Evolutionary conservation across 495 filamentous ascomycete species (phyloP).

Genomic region (Platismatia glauca): DNA sequence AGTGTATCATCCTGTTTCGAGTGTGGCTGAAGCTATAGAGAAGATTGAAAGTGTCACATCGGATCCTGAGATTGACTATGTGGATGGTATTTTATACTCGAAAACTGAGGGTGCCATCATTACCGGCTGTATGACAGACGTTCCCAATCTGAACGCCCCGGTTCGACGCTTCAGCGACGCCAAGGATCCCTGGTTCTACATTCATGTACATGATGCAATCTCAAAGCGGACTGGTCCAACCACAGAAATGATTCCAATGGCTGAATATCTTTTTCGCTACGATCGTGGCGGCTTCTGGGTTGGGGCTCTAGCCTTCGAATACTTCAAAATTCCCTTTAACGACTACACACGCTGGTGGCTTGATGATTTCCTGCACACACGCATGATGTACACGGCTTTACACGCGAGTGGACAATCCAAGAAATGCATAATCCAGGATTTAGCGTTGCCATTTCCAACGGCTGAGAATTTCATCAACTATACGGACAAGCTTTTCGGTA

Average conservation of each 20-base stretch:
- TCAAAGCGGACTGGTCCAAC: conserved; percentile 16
- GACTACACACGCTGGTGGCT: conserved; percentile 43
- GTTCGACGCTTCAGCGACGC: conserved; percentile 38
- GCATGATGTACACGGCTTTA: conserved; percentile 49
- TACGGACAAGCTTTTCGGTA: conserved; percentile 33
- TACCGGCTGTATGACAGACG: conserved; percentile 38
- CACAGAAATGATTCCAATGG: conserved; percentile 43
- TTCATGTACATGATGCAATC: conserved; percentile 35
- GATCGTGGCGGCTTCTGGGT: conserved; percentile 56
- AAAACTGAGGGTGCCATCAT: conserved; percentile 37
- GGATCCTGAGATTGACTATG: conserved; percentile 40
- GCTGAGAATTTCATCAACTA: conserved; percentile 44
- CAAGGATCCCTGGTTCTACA: conserved; percentile 52
- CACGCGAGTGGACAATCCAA: conserved; percentile 42
- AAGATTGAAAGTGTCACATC: conserved; percentile 27
- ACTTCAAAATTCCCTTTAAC: conserved; percentile 51
- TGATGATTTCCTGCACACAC: conserved; percentile 45
- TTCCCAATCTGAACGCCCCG: conserved; percentile 1
- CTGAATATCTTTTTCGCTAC: conserved; percentile 55
- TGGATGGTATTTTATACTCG: conserved; percentile 47
- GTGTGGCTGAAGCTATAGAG: conserved; percentile 34
- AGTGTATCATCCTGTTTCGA: conserved; percentile 36
- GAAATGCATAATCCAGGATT: conserved; percentile 47
- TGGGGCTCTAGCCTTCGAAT: conserved; percentile 41
- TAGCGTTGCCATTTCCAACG: conserved; percentile 42